These are phyloP conservation scores for Wickerhamiella galacta DNA, from an alignment of 805 yeast species.

Conservation along the genomic window DNA sequence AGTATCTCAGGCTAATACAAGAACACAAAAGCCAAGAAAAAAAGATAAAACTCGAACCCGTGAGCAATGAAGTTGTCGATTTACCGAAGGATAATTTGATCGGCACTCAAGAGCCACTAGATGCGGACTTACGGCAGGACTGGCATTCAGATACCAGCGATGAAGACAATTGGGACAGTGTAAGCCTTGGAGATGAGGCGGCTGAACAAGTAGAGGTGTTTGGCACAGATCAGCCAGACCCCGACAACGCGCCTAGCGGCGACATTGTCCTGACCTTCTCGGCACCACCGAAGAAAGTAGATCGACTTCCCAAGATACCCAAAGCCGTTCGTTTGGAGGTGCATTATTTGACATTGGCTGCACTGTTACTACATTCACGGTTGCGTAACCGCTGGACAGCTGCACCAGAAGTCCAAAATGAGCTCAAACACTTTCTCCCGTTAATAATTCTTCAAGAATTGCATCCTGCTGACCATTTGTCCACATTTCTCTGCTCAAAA, in stretches of 20 bases:
- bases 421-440: constrained; percentile 34
- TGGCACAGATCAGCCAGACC: too few species aligned
- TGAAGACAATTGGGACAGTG: constrained; percentile 16
- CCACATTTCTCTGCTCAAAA: constrained; percentile 38
- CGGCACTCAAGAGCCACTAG: too few species aligned
- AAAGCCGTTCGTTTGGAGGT: not conserved
- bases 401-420: constrained; percentile 26
- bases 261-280: too few species aligned
- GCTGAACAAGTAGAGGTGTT: too few species aligned
- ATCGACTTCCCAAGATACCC: too few species aligned
- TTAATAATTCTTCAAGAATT: constrained; percentile 30
- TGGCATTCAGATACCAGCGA: constrained; percentile 5
- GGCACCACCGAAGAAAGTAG: too few species aligned
- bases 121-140: too few species aligned
- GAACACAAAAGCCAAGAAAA: constrained; percentile 1
- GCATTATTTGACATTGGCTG: constrained; percentile 2
- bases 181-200: constrained; percentile 8
- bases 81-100: too few species aligned
- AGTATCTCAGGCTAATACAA: too few species aligned
- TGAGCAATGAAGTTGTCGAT: too few species aligned
- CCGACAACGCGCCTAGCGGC: too few species aligned
- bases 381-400: constrained; percentile 63
- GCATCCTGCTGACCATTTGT: constrained; percentile 29
- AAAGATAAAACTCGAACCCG: too few species aligned
- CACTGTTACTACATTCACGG: constrained; percentile 38